Base-by-base conservation (phyloP, 257 asterid genomes). In the Jasminum sambac region DNA sequence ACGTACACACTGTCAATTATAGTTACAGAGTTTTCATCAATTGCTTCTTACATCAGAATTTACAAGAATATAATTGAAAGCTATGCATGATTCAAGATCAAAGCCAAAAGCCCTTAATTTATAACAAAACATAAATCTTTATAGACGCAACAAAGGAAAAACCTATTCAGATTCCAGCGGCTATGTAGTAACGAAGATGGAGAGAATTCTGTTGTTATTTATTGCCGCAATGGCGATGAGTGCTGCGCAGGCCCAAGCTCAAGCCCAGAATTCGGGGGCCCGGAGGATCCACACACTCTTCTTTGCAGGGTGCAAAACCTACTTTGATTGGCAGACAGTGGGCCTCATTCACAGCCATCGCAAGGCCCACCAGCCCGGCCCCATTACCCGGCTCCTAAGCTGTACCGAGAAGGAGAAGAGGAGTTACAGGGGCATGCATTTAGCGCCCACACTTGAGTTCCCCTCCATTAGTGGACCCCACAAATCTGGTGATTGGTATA, bases 241-340 rank as follows among this genome's bases (percentile, higher is more conserved):
- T 71, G 76, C 81, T 60, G 81, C 74, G 3, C 72, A 68, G 72
- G 80, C 75, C 61, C 75, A 70, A 71, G 74, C 46, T n/a, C n/a
- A n/a, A n/a, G n/a, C n/a, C 38, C 64, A 50, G 37, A 70, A 48
- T 63, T 66, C 70, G 72, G 83, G 65, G 76, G 76, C 72, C 1
- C 83, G 73, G 23, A 75, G 98, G 86, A 84, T 94, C 83, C 98
- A 94, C 82, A 94, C 99, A 5, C 77, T 94, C 19, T 91, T 94
- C 84, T 94, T 96, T 46, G 99, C 89, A 61, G 99, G 91, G 81
- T 94, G 99, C 63, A 96, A 94, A 80, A 77, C 91, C 74, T 89
- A 91, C 85, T 94, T 91, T 85, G 97, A 94, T 88, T 94, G 99
- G 99, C 95, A 94, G 65, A 91, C 99, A 16, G 99, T 94, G 57